Evolutionary conservation across 352 stramenopile species (phyloP), one percentile per base, ranked within the genome.

Genomic region (Aphanomyces cochlioides): DNA sequence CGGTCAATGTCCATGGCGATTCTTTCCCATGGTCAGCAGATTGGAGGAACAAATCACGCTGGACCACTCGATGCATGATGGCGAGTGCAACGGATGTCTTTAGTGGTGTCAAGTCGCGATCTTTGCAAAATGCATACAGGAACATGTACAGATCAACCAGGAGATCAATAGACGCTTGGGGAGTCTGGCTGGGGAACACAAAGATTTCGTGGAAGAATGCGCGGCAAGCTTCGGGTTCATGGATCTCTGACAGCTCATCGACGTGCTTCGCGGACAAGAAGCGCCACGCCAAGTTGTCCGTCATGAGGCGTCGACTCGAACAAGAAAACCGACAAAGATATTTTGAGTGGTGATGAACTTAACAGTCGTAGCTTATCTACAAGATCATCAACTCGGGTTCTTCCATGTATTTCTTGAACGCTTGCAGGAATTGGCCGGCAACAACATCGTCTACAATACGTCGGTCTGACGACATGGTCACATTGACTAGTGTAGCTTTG

Each of bases 371-470:
- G 34, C 57, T 7, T 53, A 7, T 17, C 67, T 94, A 97, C 69
- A 97, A 73, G 69, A 95, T 63, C 12, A 97, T 70, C 56, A 98
- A 84, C 77, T 98, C 91, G 5, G 97, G 97, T 74, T 96, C 90
- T 75, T 91, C 90, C 85, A 99, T 97, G 82, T 99, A 99, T 57
- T 91, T 81, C 77, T 97, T 96, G 75, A 99, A 98, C 19, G 83
- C 82, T 73, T 98, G 88, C 71, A 99, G 77, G 83, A 99, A 99
- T 73, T 99, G 87, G 28, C 90, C 88, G 3, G 95, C 95, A 59
- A 98, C 92, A 34, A 98, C 89, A 75, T 98, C 96, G 82, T 99
- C 97, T 34, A 99, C 94, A 40, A 99, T 97, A 39, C 97, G 93
- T 73, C 97, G 85, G 84, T 99, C 97, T 3, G 90, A 85, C 74